These are phyloP conservation scores for Penicillium sp. DNA, from an alignment of 2,329 filamentous ascomycete species.

Conservation along the genomic window DNA sequence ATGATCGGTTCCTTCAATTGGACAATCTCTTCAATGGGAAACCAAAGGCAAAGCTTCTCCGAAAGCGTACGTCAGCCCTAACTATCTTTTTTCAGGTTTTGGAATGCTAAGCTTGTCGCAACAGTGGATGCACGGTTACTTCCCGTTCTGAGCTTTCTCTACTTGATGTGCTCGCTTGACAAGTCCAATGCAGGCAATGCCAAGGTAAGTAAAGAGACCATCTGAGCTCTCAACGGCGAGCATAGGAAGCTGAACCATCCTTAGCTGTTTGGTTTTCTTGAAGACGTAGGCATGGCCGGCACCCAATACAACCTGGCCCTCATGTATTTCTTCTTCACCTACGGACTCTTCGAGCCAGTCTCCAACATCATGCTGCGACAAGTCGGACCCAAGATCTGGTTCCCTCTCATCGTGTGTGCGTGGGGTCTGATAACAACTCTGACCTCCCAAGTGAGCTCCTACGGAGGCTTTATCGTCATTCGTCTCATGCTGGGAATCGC, in stretches of 20 bases:
- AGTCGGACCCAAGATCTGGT: slow-evolving; percentile 39
- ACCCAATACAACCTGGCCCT: slow-evolving; percentile 28
- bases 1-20: slow-evolving; percentile 1
- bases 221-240: too few species aligned
- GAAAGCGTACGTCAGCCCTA: not conserved
- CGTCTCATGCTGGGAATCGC: slow-evolving; percentile 5
- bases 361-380: slow-evolving; percentile 35
- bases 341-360: slow-evolving; percentile 19
- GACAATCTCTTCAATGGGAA: not conserved
- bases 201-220: too few species aligned
- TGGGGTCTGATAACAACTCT: slow-evolving; percentile 13
- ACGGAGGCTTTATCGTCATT: slow-evolving; percentile 1
- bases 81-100: too few species aligned
- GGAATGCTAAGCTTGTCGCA: too few species aligned
- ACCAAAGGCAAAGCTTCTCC: not conserved
- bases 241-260: not conserved
- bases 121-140: slow-evolving; percentile 1
- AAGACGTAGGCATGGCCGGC: slow-evolving; percentile 2
- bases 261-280: not conserved
- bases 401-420: slow-evolving; percentile 15
- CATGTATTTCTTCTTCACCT: slow-evolving; percentile 32
- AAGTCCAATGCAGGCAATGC: slow-evolving; percentile 5
- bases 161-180: slow-evolving; percentile 3
- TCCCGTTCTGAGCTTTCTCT: slow-evolving; percentile 2
- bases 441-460: not conserved